Percentiles rank a stretch among this genome's conserved stretches.
phyloP scores from a whole-genome alignment of 768 basidiomycete species.

The Mycena albidolilacea region DNA sequence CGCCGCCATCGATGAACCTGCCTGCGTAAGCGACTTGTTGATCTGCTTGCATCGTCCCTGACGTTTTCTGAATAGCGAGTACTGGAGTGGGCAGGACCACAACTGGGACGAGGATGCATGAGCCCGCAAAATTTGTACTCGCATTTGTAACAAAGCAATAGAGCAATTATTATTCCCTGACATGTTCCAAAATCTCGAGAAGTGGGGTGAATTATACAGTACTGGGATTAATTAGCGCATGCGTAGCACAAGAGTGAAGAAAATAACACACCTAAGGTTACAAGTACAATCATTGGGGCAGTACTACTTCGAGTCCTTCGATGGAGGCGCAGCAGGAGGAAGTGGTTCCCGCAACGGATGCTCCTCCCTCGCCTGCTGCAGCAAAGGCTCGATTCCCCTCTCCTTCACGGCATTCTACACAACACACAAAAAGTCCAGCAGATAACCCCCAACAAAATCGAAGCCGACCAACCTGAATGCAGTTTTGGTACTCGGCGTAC shows the following conservation, averaged over 20 bases:
- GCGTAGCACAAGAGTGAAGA: neutral
- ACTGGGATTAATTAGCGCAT: neutral
- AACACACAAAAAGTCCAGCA: neutral
- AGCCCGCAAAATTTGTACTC: neutral
- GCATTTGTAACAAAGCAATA: neutral
- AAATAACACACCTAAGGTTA: slow-evolving; percentile 27
- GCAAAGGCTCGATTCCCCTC: slow-evolving; percentile 80
- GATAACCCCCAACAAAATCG: neutral
- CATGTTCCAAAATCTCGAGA: neutral
- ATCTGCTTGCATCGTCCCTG: neutral
- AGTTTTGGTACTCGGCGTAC: slow-evolving; percentile 85
- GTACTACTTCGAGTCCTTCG: slow-evolving; percentile 34
- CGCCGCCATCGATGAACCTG: slow-evolving; percentile 35
- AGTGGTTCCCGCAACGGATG: slow-evolving; percentile 80
- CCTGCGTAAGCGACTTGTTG: slow-evolving; percentile 19
- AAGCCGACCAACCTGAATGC: slow-evolving; percentile 78
- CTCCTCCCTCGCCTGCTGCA: slow-evolving; percentile 86
- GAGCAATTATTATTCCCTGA: neutral
- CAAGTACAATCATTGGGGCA: neutral
- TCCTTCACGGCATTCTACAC: slow-evolving; percentile 83
- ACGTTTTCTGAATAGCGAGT: slow-evolving; percentile 8
- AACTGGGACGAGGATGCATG: slow-evolving; percentile 32
- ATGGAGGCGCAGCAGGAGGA: slow-evolving; percentile 50
- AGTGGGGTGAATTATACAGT: slow-evolving; percentile 18
- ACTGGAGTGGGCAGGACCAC: slow-evolving; percentile 36